Evolutionary conservation across 345 rosid genomes (phyloP).

Genomic region (Zanthoxylum bungeanum): DNA sequence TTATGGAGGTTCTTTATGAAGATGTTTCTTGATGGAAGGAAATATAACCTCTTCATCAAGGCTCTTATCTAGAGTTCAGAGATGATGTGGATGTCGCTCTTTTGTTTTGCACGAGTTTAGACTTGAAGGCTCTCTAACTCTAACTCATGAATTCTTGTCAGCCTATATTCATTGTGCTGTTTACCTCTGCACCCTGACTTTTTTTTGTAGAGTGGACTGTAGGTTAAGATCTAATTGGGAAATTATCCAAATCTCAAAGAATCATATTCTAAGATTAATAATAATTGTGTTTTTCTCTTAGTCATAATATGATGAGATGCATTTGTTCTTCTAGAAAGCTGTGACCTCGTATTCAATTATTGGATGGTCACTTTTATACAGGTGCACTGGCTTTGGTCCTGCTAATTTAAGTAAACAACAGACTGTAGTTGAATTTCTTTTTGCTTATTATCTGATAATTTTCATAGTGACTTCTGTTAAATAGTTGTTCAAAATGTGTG

Average conservation of each 20-base stretch:
- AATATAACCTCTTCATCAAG: too few species aligned
- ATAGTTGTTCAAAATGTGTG: constrained; percentile 68
- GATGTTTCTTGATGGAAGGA: neutral
- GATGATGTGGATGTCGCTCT: neutral
- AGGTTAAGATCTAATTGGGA: neutral
- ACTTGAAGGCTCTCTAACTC: too few species aligned
- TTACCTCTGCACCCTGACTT: neutral
- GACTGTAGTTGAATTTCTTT: constrained; percentile 1
- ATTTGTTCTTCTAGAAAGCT: neutral
- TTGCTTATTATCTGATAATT: constrained; percentile 4
- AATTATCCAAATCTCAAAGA: neutral
- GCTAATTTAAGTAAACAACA: neutral
- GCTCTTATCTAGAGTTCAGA: neutral
- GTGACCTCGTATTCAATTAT: neutral
- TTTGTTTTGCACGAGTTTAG: neutral
- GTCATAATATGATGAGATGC: neutral
- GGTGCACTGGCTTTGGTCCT: neutral
- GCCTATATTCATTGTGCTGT: neutral
- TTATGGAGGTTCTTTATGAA: too few species aligned
- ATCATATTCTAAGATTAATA: too few species aligned
- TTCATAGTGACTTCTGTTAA: constrained; percentile 1
- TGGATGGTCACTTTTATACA: neutral
- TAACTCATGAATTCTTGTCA: neutral
- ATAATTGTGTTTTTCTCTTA: neutral
- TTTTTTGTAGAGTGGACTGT: neutral